Evolutionary conservation across 164 flowering plant species (phyloP), one percentile per base, ranked within the genome.

Genomic region (Euptelea pleiosperma): DNA sequence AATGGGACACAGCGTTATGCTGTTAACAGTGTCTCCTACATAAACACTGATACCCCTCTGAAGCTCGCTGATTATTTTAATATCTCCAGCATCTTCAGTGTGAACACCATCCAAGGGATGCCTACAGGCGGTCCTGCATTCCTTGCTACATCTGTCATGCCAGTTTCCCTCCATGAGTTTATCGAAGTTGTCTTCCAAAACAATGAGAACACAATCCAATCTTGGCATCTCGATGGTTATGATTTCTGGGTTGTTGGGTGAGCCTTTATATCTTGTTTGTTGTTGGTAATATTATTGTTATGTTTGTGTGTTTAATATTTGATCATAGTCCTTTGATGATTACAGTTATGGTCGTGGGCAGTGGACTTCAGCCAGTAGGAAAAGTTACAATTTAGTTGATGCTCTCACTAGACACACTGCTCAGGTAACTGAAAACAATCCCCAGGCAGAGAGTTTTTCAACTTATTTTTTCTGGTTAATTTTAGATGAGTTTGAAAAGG

Each of bases 201-300:
- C 72, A 69, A 69, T 26, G 93, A 87, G 58, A 65, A 58, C 28
- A 56, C 72, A 52, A 43, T 83, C 33, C 97, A 90, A 42, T 77
- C 92, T 8, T 85, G 86, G 86, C 97, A 90, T 73, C 60, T 85
- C 26, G 95, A 87, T 64, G 95, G 95, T 41, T 56, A 64, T 49
- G 74, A 76, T 45, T 79, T 81, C 76, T 90, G 80, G 73, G 68
- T 70, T 60, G 91, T 84, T 1, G 91, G 87, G 97, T 90, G 78
- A n/a, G 77, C 28, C 48, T 55, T 8, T 25, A 19, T 54, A 1
- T 49, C 76, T 11, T 16, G 35, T 61, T 61, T 70, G 70, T n/a
- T n/a, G 11, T 70, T 70, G 52, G 58, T 19, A 14, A n/a, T n/a
- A n/a, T n/a, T 52, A 70, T 3, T 69, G 60, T 62, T 68, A 65